Evolutionary conservation across 140 eudicot species (phyloP), one percentile per base, ranked within the genome.

Genomic region (Anethum foeniculum): DNA sequence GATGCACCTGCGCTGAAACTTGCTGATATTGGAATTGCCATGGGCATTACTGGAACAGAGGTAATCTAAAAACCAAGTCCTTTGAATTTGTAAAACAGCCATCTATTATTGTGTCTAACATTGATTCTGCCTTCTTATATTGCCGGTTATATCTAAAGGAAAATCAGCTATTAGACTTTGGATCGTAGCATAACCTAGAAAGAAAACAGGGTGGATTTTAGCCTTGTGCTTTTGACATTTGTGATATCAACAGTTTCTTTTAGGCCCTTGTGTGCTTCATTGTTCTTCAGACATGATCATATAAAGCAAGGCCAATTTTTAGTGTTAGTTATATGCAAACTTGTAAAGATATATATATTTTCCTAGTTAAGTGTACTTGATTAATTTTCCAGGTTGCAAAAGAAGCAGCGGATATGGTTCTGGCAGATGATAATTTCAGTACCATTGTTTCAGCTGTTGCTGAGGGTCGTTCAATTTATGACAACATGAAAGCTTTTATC

Each of bases 1-100:
- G 98, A 93, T 86, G 98, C 98, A 16, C 97, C 98, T 30, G 98
- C 98, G 13, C 86, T 93, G 27, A 93, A 93, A 77, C 92, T 91
- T 71, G 93, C 98, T 44, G 98, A 90, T 83, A 91, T 93, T 43
- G 98, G 98, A 30, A 90, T 93, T 69, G 97, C 97, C 54, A 93
- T 93, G 96, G 98, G 98, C 58, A 91, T 93, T 69, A 83, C 98
- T 47, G 98, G 98, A 72, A 91, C 98, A 7, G 98, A 93, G 97
- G 97, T 92, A 80, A 19, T 56, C 60, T 36, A 21, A 36, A 34
- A 34, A 56, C 18, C 60, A 5, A 39, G 51, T 71, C 49, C 30
- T 6, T 71, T 7, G 6, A 49, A 71, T 44, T 71, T 71, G 16
- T 71, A 21, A 39, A 69, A 8, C 43, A 30, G 23, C 19, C 39